Base-by-base conservation (phyloP, 257 asterid species). In the Solanum gandarillasii region DNA sequence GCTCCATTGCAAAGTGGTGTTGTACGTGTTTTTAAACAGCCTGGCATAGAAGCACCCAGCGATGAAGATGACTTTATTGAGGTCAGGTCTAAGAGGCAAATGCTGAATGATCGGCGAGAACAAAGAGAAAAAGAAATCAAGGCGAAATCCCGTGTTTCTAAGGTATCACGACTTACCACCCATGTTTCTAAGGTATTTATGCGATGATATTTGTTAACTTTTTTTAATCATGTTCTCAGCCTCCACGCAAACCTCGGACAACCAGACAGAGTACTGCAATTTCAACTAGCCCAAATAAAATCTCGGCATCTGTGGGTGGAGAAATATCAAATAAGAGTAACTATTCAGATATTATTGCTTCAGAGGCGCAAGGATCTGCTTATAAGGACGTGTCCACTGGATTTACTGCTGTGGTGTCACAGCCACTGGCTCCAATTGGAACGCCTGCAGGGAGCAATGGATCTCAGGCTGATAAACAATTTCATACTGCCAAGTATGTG, bases 61-160 rank as follows among this genome's bases (percentile, higher is more conserved):
- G 98, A 95, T 87, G 98, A 95, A 87, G 99, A 97, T 93, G 99
- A 95, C 91, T 97, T 97, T 91, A 97, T 97, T 92, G 94, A 95
- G 89, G 99, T 95, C 88, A 93, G 99, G 88, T 97, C 98, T 71
- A 97, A 97, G 91, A 93, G 98, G 93, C 98, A 97, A 93, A 95
- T 97, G 99, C 92, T 95, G 91, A 95, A 94, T 89, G 98, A 97
- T 90, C 92, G 98, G 21, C 96, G 99, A 68, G 98, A 96, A 82
- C 99, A 95, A 88, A 96, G 96, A 92, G 98, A 95, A 89, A 95
- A 94, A 88, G 99, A 95, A 90, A 93, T 91, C 86, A 96, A 96
- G 91, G 96, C 96, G 60, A 94, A 94, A 88, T 93, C 95, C 88
- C 93, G 90, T 87, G 90, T 86, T 87, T 38, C 91, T 38, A 95